Conservation (phyloP, 768 basidiomycete genomes). For the Boletellus sp. region DNA sequence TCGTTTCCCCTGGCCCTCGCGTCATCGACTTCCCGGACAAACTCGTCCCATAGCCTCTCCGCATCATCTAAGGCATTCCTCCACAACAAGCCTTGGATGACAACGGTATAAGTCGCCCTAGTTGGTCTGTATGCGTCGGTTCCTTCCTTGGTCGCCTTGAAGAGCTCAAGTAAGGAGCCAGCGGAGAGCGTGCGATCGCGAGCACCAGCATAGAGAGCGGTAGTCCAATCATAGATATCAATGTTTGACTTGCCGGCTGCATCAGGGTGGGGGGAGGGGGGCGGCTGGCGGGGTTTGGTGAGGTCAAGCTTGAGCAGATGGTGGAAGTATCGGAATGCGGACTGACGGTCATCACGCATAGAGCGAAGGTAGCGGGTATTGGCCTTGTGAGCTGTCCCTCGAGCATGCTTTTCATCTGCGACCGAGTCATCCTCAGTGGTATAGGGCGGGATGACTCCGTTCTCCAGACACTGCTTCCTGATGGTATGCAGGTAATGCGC, state of each 20-base stretch:
- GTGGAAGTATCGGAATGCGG: conserved; percentile 47
- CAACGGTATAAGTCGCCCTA: conserved; percentile 48
- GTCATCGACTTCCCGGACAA: conserved; percentile 21
- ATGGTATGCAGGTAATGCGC: conserved; percentile 40
- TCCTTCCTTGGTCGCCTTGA: conserved; percentile 29
- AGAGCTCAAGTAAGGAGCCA: conserved; percentile 35
- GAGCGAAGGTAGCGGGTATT: conserved; percentile 43
- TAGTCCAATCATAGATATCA: conserved; percentile 47
- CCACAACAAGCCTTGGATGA: conserved; percentile 50
- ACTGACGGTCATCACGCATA: conserved; percentile 37
- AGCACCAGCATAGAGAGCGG: conserved; percentile 43
- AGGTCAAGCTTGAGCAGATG: conserved; percentile 33
- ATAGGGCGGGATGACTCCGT: conserved; percentile 21
- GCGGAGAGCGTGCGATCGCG: conserved; percentile 36
- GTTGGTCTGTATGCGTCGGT: conserved; percentile 37
- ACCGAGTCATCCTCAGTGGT: conserved; percentile 4
- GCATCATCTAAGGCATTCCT: conserved; percentile 42
- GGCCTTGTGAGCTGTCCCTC: conserved; percentile 33
- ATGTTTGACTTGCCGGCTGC: conserved; percentile 24
- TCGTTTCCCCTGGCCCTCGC: background rate
- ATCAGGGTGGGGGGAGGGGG: background rate
- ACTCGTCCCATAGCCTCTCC: conserved; percentile 40
- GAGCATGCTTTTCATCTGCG: background rate
- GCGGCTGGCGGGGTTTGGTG: conserved; percentile 7
- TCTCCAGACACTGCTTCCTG: conserved; percentile 23